A percentile compares a stretch with the other conserved stretches of the same genome.
These are phyloP conservation scores for Tylopilus rubrobrunneus DNA, from an alignment of 768 basidiomycete genomes.

Conservation along the genomic window DNA sequence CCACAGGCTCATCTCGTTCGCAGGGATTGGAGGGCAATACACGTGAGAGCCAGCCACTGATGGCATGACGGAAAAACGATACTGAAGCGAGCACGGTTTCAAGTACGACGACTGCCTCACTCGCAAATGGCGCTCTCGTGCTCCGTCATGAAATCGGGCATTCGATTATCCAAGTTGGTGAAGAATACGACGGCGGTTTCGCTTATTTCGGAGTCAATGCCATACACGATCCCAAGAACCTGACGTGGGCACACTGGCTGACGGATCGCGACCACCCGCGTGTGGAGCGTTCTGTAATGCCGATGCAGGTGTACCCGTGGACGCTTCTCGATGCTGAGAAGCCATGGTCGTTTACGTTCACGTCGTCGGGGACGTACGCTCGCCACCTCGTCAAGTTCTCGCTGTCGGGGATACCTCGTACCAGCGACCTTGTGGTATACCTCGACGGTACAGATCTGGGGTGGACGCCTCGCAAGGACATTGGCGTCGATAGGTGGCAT, in stretches of 20 bases:
- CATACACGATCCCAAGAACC: constrained; percentile 37
- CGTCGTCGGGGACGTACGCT: constrained; percentile 59
- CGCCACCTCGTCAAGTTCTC: constrained; percentile 67
- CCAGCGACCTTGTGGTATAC: constrained; percentile 49
- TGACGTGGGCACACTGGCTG: constrained; percentile 76
- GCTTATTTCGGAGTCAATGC: constrained; percentile 73
- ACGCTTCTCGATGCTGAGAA: constrained; percentile 57
- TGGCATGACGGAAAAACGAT: background rate
- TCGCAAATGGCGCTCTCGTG: constrained; percentile 69
- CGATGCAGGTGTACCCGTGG: constrained; percentile 75
- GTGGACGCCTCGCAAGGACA: constrained; percentile 48
- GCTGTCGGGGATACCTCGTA: constrained; percentile 61
- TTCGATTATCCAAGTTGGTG: constrained; percentile 73
- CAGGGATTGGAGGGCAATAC: constrained; percentile 74
- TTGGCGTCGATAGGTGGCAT: constrained; percentile 73
- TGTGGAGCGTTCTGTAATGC: constrained; percentile 70
- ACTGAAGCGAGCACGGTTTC: background rate
- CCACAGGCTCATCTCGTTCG: background rate
- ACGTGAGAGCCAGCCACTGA: constrained; percentile 47
- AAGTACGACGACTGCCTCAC: constrained; percentile 73
- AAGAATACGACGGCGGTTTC: constrained; percentile 79
- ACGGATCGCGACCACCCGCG: constrained; percentile 35
- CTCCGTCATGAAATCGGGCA: constrained; percentile 80
- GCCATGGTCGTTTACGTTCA: constrained; percentile 59
- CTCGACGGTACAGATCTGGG: constrained; percentile 58